phyloP scores from a whole-genome alignment of 129 eudicot species.

The Chrysanthemum seticuspe region DNA sequence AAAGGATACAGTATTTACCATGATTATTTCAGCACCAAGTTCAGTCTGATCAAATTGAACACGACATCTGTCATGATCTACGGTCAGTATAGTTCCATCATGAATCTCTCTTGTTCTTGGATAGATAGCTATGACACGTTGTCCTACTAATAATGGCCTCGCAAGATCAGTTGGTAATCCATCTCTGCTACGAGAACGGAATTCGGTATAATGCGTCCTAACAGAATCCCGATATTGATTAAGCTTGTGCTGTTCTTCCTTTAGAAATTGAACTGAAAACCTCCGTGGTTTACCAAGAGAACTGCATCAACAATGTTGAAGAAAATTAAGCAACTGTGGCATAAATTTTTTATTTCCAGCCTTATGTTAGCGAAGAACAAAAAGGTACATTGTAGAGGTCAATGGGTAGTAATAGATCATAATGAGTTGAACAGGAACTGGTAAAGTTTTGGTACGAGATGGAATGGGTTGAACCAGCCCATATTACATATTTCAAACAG shows the following conservation, averaged over 20 bases:
- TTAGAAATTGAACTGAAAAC: slow-evolving; percentile 76
- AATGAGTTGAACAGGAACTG: neutral
- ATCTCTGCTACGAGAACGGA: slow-evolving; percentile 81
- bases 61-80: slow-evolving; percentile 73
- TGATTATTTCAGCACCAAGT: slow-evolving; percentile 79
- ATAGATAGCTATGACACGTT: slow-evolving; percentile 81
- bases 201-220: slow-evolving; percentile 81
- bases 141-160: slow-evolving; percentile 86
- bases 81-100: slow-evolving; percentile 87
- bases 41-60: slow-evolving; percentile 85
- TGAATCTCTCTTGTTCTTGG: slow-evolving; percentile 86
- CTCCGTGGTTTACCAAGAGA: slow-evolving; percentile 97
- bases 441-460: neutral
- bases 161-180: slow-evolving; percentile 94
- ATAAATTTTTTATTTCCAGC: neutral
- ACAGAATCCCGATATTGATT: slow-evolving; percentile 81
- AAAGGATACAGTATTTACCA: slow-evolving; percentile 42
- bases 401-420: slow-evolving; percentile 5
- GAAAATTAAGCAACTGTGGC: slow-evolving; percentile 9
- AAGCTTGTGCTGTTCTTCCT: slow-evolving; percentile 91
- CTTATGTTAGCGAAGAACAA: slow-evolving; percentile 8
- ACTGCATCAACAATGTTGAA: slow-evolving; percentile 47
- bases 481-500: neutral
- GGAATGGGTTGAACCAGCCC: slow-evolving; percentile 1
- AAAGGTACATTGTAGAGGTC: neutral